These are phyloP conservation scores for Nematodospora anomalae DNA, from an alignment of 1,139 yeast species.

Conservation along the genomic window DNA sequence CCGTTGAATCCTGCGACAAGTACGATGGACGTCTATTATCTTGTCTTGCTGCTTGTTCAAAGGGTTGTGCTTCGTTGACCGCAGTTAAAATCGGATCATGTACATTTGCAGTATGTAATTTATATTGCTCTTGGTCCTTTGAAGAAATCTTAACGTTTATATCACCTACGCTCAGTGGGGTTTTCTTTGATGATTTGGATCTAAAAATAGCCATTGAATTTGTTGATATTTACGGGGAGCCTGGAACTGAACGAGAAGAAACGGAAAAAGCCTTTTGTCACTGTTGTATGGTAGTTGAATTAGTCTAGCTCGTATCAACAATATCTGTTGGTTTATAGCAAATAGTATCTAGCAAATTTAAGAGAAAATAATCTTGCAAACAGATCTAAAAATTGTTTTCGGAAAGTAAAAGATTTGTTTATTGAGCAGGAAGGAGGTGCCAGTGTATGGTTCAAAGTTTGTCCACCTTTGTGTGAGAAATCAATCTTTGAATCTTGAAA, in stretches of 20 bases:
- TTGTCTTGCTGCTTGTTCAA: conserved; percentile 67
- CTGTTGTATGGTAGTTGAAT: no score
- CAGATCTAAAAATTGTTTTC: no score
- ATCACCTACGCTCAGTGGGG: conserved; percentile 14
- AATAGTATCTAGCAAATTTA: no score
- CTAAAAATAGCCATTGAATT: conserved; percentile 45
- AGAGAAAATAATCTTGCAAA: no score
- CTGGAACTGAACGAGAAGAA: not conserved
- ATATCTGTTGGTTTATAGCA: no score
- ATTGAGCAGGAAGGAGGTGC: no score
- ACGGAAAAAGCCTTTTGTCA: no score
- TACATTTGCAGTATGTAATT: conserved; percentile 58
- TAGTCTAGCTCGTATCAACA: no score
- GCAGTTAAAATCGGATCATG: conserved; percentile 91
- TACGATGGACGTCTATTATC: conserved; percentile 39
- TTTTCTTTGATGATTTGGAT: conserved; percentile 28
- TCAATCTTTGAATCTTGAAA: no score
- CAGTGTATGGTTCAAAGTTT: no score
- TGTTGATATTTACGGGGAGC: not conserved
- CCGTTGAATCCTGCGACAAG: conserved; percentile 42
- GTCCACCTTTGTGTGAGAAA: no score
- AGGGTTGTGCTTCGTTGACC: conserved; percentile 93
- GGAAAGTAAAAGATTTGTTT: no score
- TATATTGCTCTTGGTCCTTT: conserved; percentile 32
- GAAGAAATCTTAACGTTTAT: conserved; percentile 40